Base-by-base conservation (phyloP, 768 basidiomycete species). In the Phaeotremella skinneri region DNA sequence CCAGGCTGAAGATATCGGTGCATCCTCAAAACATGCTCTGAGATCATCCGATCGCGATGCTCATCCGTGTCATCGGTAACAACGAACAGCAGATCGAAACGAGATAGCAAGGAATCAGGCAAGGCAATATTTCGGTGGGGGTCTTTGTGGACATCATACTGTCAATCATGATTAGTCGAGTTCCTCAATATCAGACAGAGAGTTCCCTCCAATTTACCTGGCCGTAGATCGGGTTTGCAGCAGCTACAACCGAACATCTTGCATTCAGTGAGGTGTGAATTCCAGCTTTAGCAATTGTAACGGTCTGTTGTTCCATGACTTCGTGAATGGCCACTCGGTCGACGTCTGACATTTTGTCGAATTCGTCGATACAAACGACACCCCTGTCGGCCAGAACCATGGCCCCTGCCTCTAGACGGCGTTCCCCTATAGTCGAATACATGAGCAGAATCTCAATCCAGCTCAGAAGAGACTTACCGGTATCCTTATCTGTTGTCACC, bases 241-340 rank as follows among this genome's bases (percentile, higher is more conserved):
- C 96, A 21, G 96, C 96, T 50, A 99, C 86, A 47, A 99, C 96
- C 67, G 91, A 94, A 76, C 96, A 98, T 41, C 96, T 85, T 3
- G 96, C 96, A 77, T 99, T 99, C 69, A 99, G 82, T 75, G 89
- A 92, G 0, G 96, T 99, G 74, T 98, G 96, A 65, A 99, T 99
- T 58, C 96, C 96, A 13, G 96, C 96, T 73, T 99, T 99, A 49
- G 96, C 96, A 64, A 99, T 99, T 7, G 96, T 98, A 48, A 99
- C 94, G 0, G 96, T 99, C 75, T 99, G 96, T 77, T 97, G 94
- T 76, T 98, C 96, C 96, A 99, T 99, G 73, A 98, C 96, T 84
- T 99, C 96, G 79, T 99, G 96, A 70, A 99, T 99, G 31, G 96
- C 94, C 20, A 98, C 94, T 66, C 96, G 85, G 80, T 99, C 96